phyloP scores from a whole-genome alignment of 345 rosid species.

The Hibiscus trionum region DNA sequence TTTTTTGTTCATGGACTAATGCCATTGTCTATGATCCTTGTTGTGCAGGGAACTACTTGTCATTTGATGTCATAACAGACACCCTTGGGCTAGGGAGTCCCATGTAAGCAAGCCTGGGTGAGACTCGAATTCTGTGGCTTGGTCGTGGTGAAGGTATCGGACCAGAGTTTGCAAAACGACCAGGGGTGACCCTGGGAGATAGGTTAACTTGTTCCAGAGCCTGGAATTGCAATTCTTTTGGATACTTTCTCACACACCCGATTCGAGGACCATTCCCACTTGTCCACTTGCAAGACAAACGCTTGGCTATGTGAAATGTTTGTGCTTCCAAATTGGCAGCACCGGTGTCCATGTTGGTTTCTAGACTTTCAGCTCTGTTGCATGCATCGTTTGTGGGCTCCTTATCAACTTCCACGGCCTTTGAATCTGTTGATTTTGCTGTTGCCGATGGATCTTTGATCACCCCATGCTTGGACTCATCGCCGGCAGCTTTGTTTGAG shows the following conservation, averaged over 20 bases:
- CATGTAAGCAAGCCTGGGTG: slow-evolving; percentile 49
- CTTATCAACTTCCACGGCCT: background rate
- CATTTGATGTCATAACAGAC: background rate
- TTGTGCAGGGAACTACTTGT: slow-evolving; percentile 46
- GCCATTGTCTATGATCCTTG: background rate
- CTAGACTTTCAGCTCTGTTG: background rate
- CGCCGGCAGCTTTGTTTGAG: slow-evolving; percentile 21
- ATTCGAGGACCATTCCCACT: slow-evolving; percentile 68
- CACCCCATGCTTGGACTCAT: slow-evolving; percentile 13
- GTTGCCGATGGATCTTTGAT: background rate
- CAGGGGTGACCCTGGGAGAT: slow-evolving; percentile 40
- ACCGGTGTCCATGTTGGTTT: background rate
- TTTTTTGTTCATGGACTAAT: background rate
- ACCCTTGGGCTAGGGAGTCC: slow-evolving; percentile 42
- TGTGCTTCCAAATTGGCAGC: slow-evolving; percentile 27
- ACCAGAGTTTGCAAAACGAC: slow-evolving; percentile 11
- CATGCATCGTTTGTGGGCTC: background rate
- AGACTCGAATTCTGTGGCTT: slow-evolving; percentile 32
- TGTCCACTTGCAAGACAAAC: slow-evolving; percentile 60
- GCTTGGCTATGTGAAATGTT: slow-evolving; percentile 29
- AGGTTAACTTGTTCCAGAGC: slow-evolving; percentile 63
- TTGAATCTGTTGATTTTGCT: background rate
- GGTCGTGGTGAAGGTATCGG: slow-evolving; percentile 49
- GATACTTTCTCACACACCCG: slow-evolving; percentile 73
- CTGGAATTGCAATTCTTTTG: slow-evolving; percentile 40